Evolutionary conservation across 2,329 filamentous ascomycete genomes (phyloP).

Genomic region (Aureobasidium melanogenum): DNA sequence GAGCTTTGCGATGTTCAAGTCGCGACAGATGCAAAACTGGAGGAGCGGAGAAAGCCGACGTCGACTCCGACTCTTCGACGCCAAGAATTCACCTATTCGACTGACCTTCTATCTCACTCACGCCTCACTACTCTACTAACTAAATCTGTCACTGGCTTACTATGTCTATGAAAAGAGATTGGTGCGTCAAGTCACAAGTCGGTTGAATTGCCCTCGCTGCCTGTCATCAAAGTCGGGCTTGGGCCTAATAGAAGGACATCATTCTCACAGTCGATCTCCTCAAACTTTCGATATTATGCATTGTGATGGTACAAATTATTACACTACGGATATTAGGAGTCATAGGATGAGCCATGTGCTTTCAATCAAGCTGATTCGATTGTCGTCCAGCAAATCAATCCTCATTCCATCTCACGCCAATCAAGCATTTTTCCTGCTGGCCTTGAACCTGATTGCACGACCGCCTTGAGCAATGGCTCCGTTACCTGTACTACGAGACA

Average conservation of each 20-base stretch:
- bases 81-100: background rate
- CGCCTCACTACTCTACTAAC: background rate
- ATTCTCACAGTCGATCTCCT: background rate
- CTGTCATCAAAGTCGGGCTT: too few relatives aligned
- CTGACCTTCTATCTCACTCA: background rate
- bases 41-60: background rate
- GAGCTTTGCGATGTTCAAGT: background rate
- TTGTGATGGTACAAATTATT: background rate
- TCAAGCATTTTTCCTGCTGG: constrained; percentile 1
- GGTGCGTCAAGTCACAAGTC: background rate
- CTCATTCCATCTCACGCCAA: background rate
- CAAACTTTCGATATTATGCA: background rate
- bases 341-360: background rate
- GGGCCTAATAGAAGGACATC: too few relatives aligned
- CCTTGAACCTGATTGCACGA: constrained; percentile 9
- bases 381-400: background rate
- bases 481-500: constrained; percentile 63
- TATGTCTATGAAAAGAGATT: background rate
- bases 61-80: background rate
- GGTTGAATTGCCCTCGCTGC: background rate
- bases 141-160: background rate
- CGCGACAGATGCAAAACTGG: background rate
- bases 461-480: constrained; percentile 47
- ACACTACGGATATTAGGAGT: background rate
- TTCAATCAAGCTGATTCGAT: background rate